phyloP scores from a whole-genome alignment of 176 grass and related monocot species.

The Ampelocalamus luodianensis region DNA sequence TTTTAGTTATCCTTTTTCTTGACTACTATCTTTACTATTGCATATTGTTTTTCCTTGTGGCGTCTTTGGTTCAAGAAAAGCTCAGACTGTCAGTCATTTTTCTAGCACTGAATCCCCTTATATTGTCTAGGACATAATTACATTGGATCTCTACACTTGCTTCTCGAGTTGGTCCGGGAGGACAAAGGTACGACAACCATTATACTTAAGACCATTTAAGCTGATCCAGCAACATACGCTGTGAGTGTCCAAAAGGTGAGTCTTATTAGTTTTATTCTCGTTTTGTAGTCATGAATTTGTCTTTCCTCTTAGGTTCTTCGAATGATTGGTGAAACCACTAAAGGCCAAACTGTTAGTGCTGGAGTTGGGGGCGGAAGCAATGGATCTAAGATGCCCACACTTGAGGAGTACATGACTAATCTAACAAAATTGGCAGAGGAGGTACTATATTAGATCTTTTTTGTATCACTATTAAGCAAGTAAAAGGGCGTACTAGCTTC shows the following conservation, averaged over 20 bases:
- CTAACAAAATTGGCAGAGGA: conserved; percentile 91
- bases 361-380: conserved; percentile 86
- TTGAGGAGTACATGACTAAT: conserved; percentile 93
- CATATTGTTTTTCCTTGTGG: background rate
- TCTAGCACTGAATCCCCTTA: background rate
- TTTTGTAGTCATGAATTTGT: too few relatives aligned
- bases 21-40: background rate
- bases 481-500: too few relatives aligned
- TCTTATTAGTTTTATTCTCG: too few relatives aligned
- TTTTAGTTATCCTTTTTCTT: background rate
- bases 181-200: background rate
- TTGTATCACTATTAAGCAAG: too few relatives aligned
- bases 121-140: background rate
- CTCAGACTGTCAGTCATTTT: background rate
- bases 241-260: background rate
- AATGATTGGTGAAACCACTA: conserved; percentile 89
- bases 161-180: background rate
- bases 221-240: background rate
- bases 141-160: background rate
- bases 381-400: conserved; percentile 86
- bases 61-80: background rate
- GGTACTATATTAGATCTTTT: conserved; percentile 37
- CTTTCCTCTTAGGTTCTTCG: conserved; percentile 64
- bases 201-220: background rate
- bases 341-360: conserved; percentile 73